A percentile compares a stretch with the other conserved stretches of the same genome.
phyloP scores from a whole-genome alignment of 495 filamentous ascomycete species.

The Massariosphaeria phaeospora region DNA sequence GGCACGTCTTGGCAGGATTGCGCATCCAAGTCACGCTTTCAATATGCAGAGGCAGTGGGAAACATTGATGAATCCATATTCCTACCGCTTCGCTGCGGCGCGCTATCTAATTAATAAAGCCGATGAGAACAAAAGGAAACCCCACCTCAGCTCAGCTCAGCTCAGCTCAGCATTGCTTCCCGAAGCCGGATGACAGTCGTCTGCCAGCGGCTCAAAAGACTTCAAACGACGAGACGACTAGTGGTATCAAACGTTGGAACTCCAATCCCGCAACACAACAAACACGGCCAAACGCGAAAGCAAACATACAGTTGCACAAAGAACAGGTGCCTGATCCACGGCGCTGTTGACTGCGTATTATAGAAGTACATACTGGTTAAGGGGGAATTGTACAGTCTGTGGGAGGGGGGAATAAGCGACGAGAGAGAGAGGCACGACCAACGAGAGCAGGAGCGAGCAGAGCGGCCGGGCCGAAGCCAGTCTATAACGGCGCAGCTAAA shows the following conservation, averaged over 20 bases:
- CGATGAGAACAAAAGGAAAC: no score
- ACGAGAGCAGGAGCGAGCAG: not conserved
- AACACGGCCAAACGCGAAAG: not conserved
- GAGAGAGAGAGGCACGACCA: not conserved
- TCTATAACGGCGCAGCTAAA: not conserved
- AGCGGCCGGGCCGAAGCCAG: not conserved
- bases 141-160: no score
- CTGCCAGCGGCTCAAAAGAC: no score
- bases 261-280: not conserved
- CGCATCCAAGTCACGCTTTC: no score
- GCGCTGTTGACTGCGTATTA: not conserved
- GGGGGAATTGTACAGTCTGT: slow-evolving; percentile 2
- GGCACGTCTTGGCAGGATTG: no score
- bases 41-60: no score
- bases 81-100: no score
- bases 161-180: no score
- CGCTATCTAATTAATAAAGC: no score
- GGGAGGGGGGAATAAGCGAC: not conserved
- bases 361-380: slow-evolving; percentile 1
- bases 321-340: not conserved
- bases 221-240: no score
- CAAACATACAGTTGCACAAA: not conserved
- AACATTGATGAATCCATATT: no score
- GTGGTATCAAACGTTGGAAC: not conserved
- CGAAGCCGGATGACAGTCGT: no score